Evolutionary conservation across 2,329 filamentous ascomycete genomes (phyloP).

Genomic region (Furcasterigmium furcatum): DNA sequence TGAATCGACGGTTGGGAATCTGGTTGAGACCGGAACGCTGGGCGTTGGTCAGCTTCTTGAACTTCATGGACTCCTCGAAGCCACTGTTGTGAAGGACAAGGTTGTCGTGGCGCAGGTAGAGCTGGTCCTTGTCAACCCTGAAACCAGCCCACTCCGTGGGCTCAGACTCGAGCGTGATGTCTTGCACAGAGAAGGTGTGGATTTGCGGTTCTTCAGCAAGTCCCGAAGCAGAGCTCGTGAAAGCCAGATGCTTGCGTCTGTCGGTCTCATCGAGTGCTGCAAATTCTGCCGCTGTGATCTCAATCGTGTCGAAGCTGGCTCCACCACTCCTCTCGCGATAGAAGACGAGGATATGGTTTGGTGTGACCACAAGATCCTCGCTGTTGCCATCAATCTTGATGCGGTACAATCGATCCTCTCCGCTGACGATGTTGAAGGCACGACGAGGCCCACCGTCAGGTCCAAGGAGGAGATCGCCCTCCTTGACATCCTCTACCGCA

Average conservation of each 20-base stretch:
- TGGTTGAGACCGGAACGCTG: conserved; percentile 96
- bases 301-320: conserved; percentile 34
- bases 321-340: too few relatives aligned
- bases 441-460: conserved; percentile 43
- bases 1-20: conserved; percentile 97
- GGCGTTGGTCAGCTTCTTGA: conserved; percentile 98
- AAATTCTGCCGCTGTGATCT: conserved; percentile 43
- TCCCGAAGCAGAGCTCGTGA: conserved; percentile 28
- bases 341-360: conserved; percentile 45
- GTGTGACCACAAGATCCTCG: conserved; percentile 46
- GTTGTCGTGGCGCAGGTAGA: conserved; percentile 46
- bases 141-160: conserved; percentile 46
- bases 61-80: conserved; percentile 74
- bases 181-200: conserved; percentile 33
- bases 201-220: conserved; percentile 20
- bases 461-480: conserved; percentile 45
- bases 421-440: conserved; percentile 46
- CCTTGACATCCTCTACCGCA: conserved; percentile 43
- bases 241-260: conserved; percentile 28
- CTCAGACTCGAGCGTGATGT: conserved; percentile 37
- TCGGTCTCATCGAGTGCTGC: conserved; percentile 32
- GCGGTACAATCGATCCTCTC: conserved; percentile 43
- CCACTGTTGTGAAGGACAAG: conserved; percentile 45
- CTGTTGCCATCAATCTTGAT: conserved; percentile 35
- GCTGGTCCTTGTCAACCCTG: conserved; percentile 46